Percentiles rank a stretch among this genome's conserved stretches.
Conservation (phyloP, 257 asterid genomes). For the Solanum sejunctum region DNA sequence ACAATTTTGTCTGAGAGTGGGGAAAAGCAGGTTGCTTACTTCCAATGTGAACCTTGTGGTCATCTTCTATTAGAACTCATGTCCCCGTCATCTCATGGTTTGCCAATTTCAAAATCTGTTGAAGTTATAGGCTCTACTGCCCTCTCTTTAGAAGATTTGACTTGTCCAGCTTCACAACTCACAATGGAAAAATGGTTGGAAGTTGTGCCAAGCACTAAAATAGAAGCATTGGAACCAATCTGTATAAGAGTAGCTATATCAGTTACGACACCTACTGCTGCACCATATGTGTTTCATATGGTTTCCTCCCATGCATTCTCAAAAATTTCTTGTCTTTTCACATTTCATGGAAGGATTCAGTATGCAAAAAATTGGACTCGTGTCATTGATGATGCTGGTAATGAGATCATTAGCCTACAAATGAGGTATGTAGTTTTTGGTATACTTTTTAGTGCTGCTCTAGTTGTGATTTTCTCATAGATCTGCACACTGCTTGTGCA, state of each 20-base stretch:
- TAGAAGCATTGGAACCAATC: slow-evolving; percentile 33
- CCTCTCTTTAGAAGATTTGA: slow-evolving; percentile 43
- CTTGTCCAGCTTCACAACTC: slow-evolving; percentile 38
- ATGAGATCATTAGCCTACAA: slow-evolving; percentile 56
- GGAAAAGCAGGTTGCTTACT: slow-evolving; percentile 73
- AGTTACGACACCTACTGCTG: slow-evolving; percentile 55
- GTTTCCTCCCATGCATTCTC: slow-evolving; percentile 37
- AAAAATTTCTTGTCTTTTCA: slow-evolving; percentile 55
- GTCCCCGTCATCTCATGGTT: slow-evolving; percentile 25
- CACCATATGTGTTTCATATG: slow-evolving; percentile 49
- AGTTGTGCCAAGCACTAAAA: slow-evolving; percentile 44
- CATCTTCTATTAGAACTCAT: slow-evolving; percentile 50
- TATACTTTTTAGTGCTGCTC: not conserved
- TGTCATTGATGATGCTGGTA: slow-evolving; percentile 53
- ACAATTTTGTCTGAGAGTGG: slow-evolving; percentile 61
- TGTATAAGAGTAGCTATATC: slow-evolving; percentile 72
- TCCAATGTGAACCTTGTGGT: slow-evolving; percentile 81
- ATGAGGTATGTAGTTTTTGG: slow-evolving; percentile 38
- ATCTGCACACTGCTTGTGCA: not conserved
- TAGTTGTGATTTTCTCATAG: not conserved
- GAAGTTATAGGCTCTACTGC: slow-evolving; percentile 48
- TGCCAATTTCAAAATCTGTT: slow-evolving; percentile 26
- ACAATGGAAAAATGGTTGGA: slow-evolving; percentile 82
- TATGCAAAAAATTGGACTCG: slow-evolving; percentile 41
- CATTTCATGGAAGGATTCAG: slow-evolving; percentile 38